Conservation (phyloP, 73 alveolate genomes). For the Symbiodinium natans region DNA sequence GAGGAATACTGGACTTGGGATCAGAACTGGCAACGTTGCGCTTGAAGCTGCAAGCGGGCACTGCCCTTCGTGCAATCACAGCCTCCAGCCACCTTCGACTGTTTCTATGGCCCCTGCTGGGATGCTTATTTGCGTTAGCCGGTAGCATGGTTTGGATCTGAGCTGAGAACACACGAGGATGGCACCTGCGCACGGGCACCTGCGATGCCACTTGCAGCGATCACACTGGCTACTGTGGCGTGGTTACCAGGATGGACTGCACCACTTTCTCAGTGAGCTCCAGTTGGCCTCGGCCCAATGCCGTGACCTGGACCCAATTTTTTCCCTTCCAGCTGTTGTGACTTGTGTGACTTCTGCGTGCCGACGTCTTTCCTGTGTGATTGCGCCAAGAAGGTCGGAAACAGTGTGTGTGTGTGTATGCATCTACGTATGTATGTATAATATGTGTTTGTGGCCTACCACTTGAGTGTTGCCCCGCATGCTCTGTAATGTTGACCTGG, state of each 20-base stretch:
- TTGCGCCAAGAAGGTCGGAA: too few species aligned
- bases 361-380: too few species aligned
- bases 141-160: too few species aligned
- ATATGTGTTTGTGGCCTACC: too few species aligned
- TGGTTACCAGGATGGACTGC: background rate
- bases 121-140: background rate
- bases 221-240: background rate
- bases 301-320: background rate
- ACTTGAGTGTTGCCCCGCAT: too few species aligned
- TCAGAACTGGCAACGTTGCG: background rate
- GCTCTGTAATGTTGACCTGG: too few species aligned
- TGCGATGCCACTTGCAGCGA: background rate
- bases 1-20: constrained; percentile 57
- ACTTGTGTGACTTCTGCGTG: too few species aligned
- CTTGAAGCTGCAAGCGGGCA: constrained; percentile 23
- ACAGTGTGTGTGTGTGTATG: too few species aligned
- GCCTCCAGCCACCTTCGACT: constrained; percentile 22
- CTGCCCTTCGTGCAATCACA: constrained; percentile 25
- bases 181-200: background rate
- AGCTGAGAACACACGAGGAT: background rate
- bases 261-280: background rate
- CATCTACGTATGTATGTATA: too few species aligned
- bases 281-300: background rate
- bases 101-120: constrained; percentile 46
- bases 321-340: background rate